These are phyloP conservation scores for Extremus antarcticus DNA, from an alignment of 495 filamentous ascomycete genomes.

Conservation along the genomic window DNA sequence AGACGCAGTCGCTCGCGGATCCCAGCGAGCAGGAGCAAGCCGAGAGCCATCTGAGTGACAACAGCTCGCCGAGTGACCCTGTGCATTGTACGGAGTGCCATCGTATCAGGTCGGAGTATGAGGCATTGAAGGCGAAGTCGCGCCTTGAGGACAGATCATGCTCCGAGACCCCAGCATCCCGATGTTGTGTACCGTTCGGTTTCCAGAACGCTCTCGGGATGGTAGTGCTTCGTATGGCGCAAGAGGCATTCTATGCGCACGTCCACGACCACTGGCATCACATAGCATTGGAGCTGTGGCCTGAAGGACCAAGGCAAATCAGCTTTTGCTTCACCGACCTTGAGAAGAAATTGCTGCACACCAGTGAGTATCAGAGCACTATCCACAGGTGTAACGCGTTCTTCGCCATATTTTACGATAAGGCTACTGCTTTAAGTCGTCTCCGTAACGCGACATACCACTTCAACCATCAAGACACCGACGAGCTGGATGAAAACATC, in stretches of 20 bases:
- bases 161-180: too few species aligned
- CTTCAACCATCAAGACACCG: not conserved
- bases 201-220: not conserved
- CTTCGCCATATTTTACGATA: not conserved
- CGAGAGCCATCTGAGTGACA: too few species aligned
- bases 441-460: not conserved
- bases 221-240: not conserved
- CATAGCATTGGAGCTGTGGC: not conserved
- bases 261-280: not conserved
- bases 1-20: too few species aligned
- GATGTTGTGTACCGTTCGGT: not conserved
- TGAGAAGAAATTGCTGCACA: not conserved
- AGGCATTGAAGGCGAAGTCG: too few species aligned
- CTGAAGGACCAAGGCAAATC: not conserved
- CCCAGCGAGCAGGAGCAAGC: too few species aligned
- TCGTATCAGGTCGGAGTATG: too few species aligned
- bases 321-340: not conserved
- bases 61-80: too few species aligned
- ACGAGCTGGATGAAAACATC: not conserved
- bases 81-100: too few species aligned
- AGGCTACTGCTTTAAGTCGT: not conserved
- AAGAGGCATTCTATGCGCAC: not conserved
- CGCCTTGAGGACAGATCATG: too few species aligned
- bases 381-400: not conserved
- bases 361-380: not conserved